phyloP scores from a whole-genome alignment of 176 grass and related monocot species.

The Rhynchospora tenuis region DNA sequence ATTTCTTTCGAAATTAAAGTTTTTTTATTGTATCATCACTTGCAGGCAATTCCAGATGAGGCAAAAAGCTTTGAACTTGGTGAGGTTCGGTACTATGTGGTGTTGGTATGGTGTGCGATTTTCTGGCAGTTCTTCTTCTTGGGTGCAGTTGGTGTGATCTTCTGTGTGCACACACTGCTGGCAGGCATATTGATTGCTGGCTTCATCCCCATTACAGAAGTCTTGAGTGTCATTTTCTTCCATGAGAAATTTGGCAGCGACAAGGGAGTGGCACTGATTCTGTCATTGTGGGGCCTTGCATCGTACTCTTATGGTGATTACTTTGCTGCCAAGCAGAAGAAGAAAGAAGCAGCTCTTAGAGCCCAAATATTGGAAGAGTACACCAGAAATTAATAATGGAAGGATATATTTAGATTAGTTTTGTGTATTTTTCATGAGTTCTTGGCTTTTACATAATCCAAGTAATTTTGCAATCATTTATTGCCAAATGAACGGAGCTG shows the following conservation, averaged over 20 bases:
- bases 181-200: slow-evolving; percentile 55
- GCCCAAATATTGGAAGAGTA: background rate
- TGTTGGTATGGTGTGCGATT: slow-evolving; percentile 20
- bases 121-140: slow-evolving; percentile 18
- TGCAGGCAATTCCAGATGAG: slow-evolving; percentile 51
- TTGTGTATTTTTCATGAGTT: background rate
- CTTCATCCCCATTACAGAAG: slow-evolving; percentile 63
- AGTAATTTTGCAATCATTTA: background rate
- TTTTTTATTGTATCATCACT: background rate
- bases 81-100: slow-evolving; percentile 38
- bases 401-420: background rate
- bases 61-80: slow-evolving; percentile 30
- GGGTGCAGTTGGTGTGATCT: background rate
- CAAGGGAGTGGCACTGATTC: slow-evolving; percentile 49
- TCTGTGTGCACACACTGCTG: slow-evolving; percentile 47
- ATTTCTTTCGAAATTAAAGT: background rate
- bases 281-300: slow-evolving; percentile 68
- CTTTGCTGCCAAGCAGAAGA: slow-evolving; percentile 4
- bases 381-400: background rate
- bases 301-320: slow-evolving; percentile 59
- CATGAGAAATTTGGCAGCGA: slow-evolving; percentile 64
- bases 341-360: slow-evolving; percentile 7
- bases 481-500: background rate
- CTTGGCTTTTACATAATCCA: background rate
- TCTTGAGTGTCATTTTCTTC: slow-evolving; percentile 46